Evolutionary conservation across 2,329 filamentous ascomycete genomes (phyloP).

Genomic region (Tolypocladium guangdongense): DNA sequence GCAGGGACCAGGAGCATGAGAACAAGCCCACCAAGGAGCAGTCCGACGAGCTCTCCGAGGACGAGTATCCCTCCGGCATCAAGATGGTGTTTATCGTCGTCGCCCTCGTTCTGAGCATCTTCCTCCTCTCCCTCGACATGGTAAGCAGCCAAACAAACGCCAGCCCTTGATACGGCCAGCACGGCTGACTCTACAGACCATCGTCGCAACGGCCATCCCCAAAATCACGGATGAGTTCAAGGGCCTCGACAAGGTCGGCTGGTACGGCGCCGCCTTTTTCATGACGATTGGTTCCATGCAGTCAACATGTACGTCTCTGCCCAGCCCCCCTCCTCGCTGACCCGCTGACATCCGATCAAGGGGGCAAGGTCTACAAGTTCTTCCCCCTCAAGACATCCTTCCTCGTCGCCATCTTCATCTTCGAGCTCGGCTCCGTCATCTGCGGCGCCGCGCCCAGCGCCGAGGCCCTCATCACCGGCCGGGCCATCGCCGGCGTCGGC

Average conservation of each 20-base stretch:
- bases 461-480: conserved; percentile 17
- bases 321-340: conserved; percentile 3
- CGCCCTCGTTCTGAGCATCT: conserved; percentile 35
- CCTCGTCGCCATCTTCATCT: neutral
- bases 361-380: neutral
- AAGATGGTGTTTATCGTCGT: conserved; percentile 32
- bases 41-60: conserved; percentile 12
- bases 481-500: conserved; percentile 32
- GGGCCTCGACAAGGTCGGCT: conserved; percentile 40
- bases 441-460: neutral
- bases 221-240: conserved; percentile 43
- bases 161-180: neutral
- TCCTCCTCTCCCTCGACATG: conserved; percentile 38
- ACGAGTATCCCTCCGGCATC: conserved; percentile 28
- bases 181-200: conserved; percentile 27
- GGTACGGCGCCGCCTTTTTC: conserved; percentile 49
- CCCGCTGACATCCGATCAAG: conserved; percentile 17
- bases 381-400: neutral
- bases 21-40: neutral
- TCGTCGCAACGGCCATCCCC: conserved; percentile 46
- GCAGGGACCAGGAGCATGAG: conserved; percentile 5
- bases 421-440: neutral
- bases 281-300: conserved; percentile 34
- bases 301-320: conserved; percentile 25
- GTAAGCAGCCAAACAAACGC: conserved; percentile 12